phyloP scores from a whole-genome alignment of 371 early-diverging fungal genomes.

The Lichtheimia ornata region DNA sequence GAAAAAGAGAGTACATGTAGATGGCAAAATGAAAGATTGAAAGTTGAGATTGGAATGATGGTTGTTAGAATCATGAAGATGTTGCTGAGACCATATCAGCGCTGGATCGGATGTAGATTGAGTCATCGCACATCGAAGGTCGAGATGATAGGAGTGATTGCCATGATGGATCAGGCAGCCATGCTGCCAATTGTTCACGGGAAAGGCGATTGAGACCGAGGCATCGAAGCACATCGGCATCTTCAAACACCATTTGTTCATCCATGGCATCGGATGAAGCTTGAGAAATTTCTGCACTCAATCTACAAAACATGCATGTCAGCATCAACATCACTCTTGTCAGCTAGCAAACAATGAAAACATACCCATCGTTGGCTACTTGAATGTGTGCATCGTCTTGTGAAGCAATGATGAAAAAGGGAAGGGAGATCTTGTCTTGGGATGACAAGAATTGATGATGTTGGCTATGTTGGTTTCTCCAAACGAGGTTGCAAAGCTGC shows the following conservation, averaged over 20 bases:
- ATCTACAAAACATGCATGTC: constrained; percentile 2
- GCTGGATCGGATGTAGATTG: constrained; percentile 12
- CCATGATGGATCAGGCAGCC: constrained; percentile 20
- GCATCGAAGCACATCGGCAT: constrained; percentile 13
- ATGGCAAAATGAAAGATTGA: constrained; percentile 3
- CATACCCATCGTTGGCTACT: constrained; percentile 8
- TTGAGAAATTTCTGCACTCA: constrained; percentile 11
- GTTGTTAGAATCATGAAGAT: background rate
- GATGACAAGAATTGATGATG: background rate
- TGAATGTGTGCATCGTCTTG: constrained; percentile 4
- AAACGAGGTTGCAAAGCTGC: constrained; percentile 19
- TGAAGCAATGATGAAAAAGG: constrained; percentile 16
- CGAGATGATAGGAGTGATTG: constrained; percentile 11
- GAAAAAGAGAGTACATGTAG: constrained; percentile 3
- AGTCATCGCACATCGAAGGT: background rate
- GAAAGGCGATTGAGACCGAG: constrained; percentile 14
- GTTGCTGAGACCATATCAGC: constrained; percentile 6
- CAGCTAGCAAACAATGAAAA: background rate
- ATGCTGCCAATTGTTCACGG: constrained; percentile 15
- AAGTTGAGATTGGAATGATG: constrained; percentile 1
- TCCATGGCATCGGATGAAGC: constrained; percentile 5
- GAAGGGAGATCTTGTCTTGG: constrained; percentile 8
- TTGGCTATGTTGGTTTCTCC: constrained; percentile 15
- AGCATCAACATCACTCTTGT: background rate
- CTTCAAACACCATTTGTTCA: constrained; percentile 13